Evolutionary conservation across 345 rosid species (phyloP).

Genomic region (Gossypium bickii): DNA sequence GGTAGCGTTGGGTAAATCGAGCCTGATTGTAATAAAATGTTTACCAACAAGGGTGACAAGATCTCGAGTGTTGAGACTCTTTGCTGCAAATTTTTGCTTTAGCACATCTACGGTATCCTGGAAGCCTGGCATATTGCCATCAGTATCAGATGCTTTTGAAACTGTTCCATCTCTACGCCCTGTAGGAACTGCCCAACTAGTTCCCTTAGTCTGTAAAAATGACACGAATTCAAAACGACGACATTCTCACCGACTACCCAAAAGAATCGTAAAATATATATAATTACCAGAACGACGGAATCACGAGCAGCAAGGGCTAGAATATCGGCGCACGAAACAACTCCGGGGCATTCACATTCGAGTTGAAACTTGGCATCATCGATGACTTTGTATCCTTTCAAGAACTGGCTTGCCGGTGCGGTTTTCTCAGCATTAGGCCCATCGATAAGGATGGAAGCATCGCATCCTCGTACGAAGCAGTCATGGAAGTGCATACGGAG

Average conservation of each 20-base stretch:
- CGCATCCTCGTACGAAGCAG: conserved; percentile 49
- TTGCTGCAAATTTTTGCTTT: conserved; percentile 22
- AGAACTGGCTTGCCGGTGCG: conserved; percentile 30
- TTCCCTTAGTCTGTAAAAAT: conserved; percentile 27
- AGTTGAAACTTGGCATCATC: conserved; percentile 45
- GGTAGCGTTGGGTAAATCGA: too few species aligned
- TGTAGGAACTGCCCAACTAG: conserved; percentile 34
- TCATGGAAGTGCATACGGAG: conserved; percentile 61
- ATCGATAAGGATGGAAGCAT: conserved; percentile 43
- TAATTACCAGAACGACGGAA: conserved; percentile 38
- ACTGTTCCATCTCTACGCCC: conserved; percentile 30
- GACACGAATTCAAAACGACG: background rate
- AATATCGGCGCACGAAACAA: conserved; percentile 58
- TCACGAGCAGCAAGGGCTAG: conserved; percentile 56
- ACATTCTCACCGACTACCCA: background rate
- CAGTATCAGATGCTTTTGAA: conserved; percentile 23
- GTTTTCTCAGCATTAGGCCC: conserved; percentile 50
- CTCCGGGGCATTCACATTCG: conserved; percentile 44
- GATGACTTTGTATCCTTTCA: conserved; percentile 45
- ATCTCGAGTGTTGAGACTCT: conserved; percentile 29
- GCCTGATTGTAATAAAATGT: background rate
- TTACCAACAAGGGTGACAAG: conserved; percentile 40
- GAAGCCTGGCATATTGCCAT: conserved; percentile 19
- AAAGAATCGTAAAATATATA: background rate
- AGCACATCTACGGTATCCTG: conserved; percentile 23